Evolutionary conservation across 2,329 filamentous ascomycete genomes (phyloP).

Genomic region (Fusarium keratoplasticum): DNA sequence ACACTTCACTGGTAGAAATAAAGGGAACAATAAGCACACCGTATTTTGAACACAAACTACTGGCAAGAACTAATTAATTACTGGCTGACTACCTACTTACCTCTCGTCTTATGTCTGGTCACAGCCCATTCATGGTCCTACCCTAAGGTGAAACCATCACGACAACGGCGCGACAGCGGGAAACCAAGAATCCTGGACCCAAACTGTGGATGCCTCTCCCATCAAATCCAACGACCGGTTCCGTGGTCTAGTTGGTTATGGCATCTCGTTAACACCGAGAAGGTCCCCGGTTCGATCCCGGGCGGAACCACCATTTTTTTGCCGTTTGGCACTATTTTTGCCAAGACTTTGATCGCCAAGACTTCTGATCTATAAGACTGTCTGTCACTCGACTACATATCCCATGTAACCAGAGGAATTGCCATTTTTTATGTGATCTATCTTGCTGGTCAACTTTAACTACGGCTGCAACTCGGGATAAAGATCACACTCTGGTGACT

Average conservation of each 20-base stretch:
- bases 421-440: not conserved
- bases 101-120: not conserved
- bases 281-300: constrained; percentile 55
- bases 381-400: not conserved
- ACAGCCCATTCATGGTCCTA: not conserved
- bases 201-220: not conserved
- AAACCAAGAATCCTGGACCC: not conserved
- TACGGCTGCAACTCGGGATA: not conserved
- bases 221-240: constrained; percentile 38
- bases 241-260: constrained; percentile 56
- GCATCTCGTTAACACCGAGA: constrained; percentile 56
- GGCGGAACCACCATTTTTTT: constrained; percentile 50
- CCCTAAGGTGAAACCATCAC: not conserved
- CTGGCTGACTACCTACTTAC: not conserved
- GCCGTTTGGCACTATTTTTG: no score
- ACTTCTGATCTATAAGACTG: not conserved
- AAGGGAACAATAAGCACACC: not conserved
- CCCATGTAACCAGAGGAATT: not conserved
- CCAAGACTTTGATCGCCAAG: not conserved
- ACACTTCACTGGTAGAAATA: no score
- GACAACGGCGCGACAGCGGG: not conserved
- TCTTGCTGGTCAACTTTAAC: not conserved
- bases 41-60: not conserved
- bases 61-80: not conserved
- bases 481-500: not conserved